A percentile compares a stretch with the other conserved stretches of the same genome.
Evolutionary conservation across 2,329 filamentous ascomycete genomes (phyloP).

Genomic region (Dactylellina leptospora): DNA sequence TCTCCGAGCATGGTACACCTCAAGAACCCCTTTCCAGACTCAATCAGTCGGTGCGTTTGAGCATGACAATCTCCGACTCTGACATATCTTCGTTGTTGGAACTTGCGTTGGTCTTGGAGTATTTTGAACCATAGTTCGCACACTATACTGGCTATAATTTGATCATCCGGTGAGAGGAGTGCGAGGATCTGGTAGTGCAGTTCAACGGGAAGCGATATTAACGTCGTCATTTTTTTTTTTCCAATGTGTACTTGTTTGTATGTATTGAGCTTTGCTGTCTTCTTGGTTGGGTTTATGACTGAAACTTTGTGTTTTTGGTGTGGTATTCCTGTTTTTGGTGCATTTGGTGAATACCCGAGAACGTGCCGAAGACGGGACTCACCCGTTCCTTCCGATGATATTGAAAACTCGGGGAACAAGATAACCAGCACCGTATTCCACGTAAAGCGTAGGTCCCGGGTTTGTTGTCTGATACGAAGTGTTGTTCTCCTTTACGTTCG

Average conservation of each 20-base stretch:
- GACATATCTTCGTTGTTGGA: conserved; percentile 14
- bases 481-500: no score
- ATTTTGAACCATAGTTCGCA: conserved; percentile 16
- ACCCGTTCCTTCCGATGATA: background rate
- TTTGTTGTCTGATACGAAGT: no score
- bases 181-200: conserved; percentile 35
- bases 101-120: background rate
- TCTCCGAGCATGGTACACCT: conserved; percentile 20
- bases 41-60: conserved; percentile 23
- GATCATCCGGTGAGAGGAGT: conserved; percentile 11
- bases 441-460: no score
- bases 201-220: conserved; percentile 18
- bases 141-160: conserved; percentile 28
- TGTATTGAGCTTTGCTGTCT: background rate
- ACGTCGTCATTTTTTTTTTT: background rate
- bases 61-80: background rate
- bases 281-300: background rate
- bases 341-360: background rate
- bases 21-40: conserved; percentile 11
- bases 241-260: background rate
- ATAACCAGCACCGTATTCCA: no score
- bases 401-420: no score
- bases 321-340: background rate
- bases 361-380: background rate
- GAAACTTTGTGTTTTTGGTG: background rate